Percentiles rank a stretch among this genome's conserved stretches.
phyloP scores from a whole-genome alignment of 805 yeast genomes.

The Torulaspora maleeae region DNA sequence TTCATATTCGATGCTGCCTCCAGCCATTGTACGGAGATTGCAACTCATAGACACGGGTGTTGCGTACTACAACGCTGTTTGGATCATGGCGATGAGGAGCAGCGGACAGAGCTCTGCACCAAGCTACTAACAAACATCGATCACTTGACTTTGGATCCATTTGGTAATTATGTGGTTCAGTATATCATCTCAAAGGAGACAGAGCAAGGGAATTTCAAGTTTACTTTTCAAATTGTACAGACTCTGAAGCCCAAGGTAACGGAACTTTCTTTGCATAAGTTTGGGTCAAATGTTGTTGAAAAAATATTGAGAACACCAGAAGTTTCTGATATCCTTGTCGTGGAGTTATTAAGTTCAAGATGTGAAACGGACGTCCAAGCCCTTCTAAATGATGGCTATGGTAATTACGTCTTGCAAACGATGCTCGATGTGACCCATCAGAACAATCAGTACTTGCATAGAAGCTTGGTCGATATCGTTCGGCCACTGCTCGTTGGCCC shows the following conservation, averaged over 20 bases:
- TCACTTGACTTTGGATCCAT: constrained; percentile 79
- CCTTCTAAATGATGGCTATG: constrained; percentile 83
- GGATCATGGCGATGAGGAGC: constrained; percentile 75
- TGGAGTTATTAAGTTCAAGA: constrained; percentile 41
- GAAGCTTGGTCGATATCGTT: constrained; percentile 51
- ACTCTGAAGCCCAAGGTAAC: constrained; percentile 34
- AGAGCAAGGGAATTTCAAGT: constrained; percentile 30
- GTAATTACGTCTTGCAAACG: constrained; percentile 93
- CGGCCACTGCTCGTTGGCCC: constrained; percentile 68
- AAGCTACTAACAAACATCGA: constrained; percentile 67
- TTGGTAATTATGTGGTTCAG: constrained; percentile 95
- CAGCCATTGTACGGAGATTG: constrained; percentile 67
- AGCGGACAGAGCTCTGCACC: constrained; percentile 60
- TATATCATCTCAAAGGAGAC: constrained; percentile 60
- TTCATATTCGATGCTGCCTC: constrained; percentile 87
- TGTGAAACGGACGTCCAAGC: constrained; percentile 38
- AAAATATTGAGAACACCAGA: constrained; percentile 60
- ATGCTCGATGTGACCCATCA: constrained; percentile 58
- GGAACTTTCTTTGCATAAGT: constrained; percentile 76
- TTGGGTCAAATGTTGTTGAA: constrained; percentile 91
- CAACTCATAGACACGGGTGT: constrained; percentile 96
- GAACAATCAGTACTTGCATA: constrained; percentile 41
- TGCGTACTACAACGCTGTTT: constrained; percentile 94
- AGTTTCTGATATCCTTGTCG: constrained; percentile 45
- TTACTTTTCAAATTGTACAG: constrained; percentile 34